A percentile compares a stretch with the other conserved stretches of the same genome.
Evolutionary conservation across 2,329 filamentous ascomycete genomes (phyloP).

Genomic region (Tolypocladium paradoxum): DNA sequence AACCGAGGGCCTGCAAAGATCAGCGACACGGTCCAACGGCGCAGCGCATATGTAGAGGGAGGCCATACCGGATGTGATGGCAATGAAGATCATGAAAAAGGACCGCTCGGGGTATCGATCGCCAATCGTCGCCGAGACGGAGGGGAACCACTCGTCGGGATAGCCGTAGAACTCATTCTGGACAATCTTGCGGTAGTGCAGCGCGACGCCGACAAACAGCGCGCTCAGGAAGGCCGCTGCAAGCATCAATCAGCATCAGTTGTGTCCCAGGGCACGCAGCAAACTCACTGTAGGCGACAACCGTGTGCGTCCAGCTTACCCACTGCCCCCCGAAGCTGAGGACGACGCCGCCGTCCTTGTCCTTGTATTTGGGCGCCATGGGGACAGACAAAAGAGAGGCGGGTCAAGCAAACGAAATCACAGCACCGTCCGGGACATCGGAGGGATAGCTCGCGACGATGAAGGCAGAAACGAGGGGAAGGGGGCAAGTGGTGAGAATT

Average conservation of each 20-base stretch:
- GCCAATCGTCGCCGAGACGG: conserved; percentile 92
- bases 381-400: conserved; percentile 9
- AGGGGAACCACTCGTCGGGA: conserved; percentile 92
- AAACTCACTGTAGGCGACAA: conserved; percentile 63
- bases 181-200: conserved; percentile 96
- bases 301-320: conserved; percentile 82
- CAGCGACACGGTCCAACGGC: not conserved
- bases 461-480: conserved; percentile 1
- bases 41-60: not conserved
- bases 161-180: conserved; percentile 95
- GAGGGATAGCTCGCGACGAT: conserved; percentile 1
- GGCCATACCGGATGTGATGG: conserved; percentile 71
- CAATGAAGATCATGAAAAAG: conserved; percentile 95
- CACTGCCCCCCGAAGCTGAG: conserved; percentile 71
- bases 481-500: conserved; percentile 4
- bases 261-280: not conserved
- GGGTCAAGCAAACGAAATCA: conserved; percentile 11
- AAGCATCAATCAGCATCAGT: conserved; percentile 9
- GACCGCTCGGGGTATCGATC: conserved; percentile 95
- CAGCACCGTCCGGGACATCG: conserved; percentile 21
- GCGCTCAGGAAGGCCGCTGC: conserved; percentile 78
- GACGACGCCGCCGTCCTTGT: conserved; percentile 51
- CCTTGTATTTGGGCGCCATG: conserved; percentile 44
- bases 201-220: conserved; percentile 63
- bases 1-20: conserved; percentile 67